Conservation (phyloP, 1,139 yeast genomes). For the Nakaseomyces uthaithaninus region DNA sequence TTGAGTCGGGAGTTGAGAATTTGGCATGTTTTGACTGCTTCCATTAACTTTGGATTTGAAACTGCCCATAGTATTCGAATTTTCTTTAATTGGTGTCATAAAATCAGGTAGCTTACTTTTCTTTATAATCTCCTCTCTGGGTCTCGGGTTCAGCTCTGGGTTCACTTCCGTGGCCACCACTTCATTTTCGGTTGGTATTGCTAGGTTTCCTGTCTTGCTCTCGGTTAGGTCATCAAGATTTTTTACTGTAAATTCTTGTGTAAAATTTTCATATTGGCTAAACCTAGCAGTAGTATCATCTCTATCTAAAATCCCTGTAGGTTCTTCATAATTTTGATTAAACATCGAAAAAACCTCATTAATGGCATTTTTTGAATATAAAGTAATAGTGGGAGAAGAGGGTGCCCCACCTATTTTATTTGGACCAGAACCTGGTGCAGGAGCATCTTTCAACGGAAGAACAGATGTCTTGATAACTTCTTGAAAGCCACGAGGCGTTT, state of each 20-base stretch:
- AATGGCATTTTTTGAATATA: constrained; percentile 67
- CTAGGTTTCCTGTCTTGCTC: constrained; percentile 17
- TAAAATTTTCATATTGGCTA: constrained; percentile 33
- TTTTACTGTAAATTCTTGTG: constrained; percentile 33
- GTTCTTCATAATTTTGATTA: constrained; percentile 39
- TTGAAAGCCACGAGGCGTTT: constrained; percentile 4
- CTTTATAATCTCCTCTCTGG: neutral
- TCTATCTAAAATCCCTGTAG: constrained; percentile 18
- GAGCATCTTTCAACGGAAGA: constrained; percentile 25
- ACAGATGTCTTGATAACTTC: constrained; percentile 21
- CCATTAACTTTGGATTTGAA: constrained; percentile 7
- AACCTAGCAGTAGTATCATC: constrained; percentile 30
- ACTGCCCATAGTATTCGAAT: constrained; percentile 12
- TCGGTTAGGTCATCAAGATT: constrained; percentile 34
- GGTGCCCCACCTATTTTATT: constrained; percentile 25
- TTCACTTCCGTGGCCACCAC: neutral
- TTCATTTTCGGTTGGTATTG: constrained; percentile 6
- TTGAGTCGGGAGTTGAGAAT: constrained; percentile 12
- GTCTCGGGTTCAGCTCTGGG: neutral
- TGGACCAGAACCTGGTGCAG: constrained; percentile 8
- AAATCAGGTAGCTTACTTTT: constrained; percentile 17
- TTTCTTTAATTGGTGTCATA: constrained; percentile 30
- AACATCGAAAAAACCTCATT: constrained; percentile 72
- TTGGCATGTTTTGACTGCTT: constrained; percentile 8
- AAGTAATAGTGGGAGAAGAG: constrained; percentile 69